Percentiles rank a stretch among this genome's conserved stretches.
Conservation (phyloP, 2,329 filamentous ascomycete species). For the Microsporum ferrugineum region DNA sequence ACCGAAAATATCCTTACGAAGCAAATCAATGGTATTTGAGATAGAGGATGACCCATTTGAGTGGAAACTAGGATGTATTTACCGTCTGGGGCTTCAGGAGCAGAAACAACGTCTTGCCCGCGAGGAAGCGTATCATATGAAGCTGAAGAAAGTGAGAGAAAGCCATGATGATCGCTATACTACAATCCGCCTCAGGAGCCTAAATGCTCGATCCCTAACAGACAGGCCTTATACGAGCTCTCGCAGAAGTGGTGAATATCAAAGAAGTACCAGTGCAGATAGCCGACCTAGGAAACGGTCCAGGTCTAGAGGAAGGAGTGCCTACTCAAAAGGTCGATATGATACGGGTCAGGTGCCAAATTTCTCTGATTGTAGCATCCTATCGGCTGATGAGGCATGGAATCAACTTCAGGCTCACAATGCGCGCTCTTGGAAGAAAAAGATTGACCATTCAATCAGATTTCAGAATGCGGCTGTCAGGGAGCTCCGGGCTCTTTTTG, state of each 20-base stretch:
- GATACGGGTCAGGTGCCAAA: conserved; percentile 65
- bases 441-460: conserved; percentile 66
- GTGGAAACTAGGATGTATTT: conserved; percentile 93
- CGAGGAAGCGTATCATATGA: conserved; percentile 79
- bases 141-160: conserved; percentile 71
- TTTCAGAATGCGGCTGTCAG: conserved; percentile 63
- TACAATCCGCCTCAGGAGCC: conserved; percentile 42
- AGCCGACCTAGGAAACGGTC: conserved; percentile 25
- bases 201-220: conserved; percentile 39
- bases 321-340: conserved; percentile 46
- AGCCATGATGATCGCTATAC: conserved; percentile 43
- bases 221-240: conserved; percentile 28
- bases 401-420: conserved; percentile 68
- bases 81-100: conserved; percentile 75
- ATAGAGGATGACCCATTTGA: conserved; percentile 94
- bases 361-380: conserved; percentile 59
- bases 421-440: conserved; percentile 79
- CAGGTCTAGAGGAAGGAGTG: conserved; percentile 24
- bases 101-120: conserved; percentile 81
- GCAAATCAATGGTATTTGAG: conserved; percentile 75
- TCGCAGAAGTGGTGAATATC: conserved; percentile 28
- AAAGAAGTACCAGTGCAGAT: conserved; percentile 49
- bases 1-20: conserved; percentile 72
- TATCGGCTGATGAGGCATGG: conserved; percentile 66
- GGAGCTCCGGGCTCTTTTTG: conserved; percentile 68